Evolutionary conservation across 2,329 filamentous ascomycete species (phyloP), one percentile per base, ranked within the genome.

Genomic region (Pseudocercospora eumusae): DNA sequence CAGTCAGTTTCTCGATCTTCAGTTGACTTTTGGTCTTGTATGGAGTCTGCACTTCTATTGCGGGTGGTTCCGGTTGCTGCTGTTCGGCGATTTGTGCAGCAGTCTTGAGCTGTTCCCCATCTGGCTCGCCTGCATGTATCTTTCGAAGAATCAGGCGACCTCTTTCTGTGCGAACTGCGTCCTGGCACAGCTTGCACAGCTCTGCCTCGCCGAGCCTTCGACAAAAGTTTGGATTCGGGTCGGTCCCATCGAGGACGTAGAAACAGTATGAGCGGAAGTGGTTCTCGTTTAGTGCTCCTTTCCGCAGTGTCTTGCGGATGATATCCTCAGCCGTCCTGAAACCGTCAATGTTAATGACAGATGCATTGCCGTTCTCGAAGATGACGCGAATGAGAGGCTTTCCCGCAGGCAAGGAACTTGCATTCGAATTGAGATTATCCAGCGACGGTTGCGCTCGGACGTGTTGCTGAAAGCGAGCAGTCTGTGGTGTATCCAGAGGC

Each of bases 181-280:
- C 92, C 71, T 92, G 92, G 76, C 96, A 96, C 59, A 98, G 91
- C 64, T 91, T 88, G 83, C 95, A 90, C 10, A 99, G 81, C 75
- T 99, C 95, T 4, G 87, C 88, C 71, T 99, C 95, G 33, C 88
- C 88, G 42, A 98, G 82, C 55, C 91, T 87, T 63, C 92, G 88
- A 75, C 91, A 96, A 72, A 92, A 87, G 55, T 84, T 85, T 28
- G 92, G 89, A 68, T 95, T 89, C 1, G 93, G 88, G 53, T 97
- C 92, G 42, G 92, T 81, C 56, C 93, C 93, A 68, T 91, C 88
- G 62, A 98, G 82, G 0, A 96, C 89, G 82, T 95, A 98, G 79
- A 99, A 98, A 80, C 93, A 97, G 78, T 96, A 98, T 73, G 96
- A 96, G 71, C 92, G 87, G 74, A 95, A 90, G 71, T 97, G 92